Evolutionary conservation across 805 yeast genomes (phyloP), one percentile per base, ranked within the genome.

Genomic region (Saturnispora saitoi): DNA sequence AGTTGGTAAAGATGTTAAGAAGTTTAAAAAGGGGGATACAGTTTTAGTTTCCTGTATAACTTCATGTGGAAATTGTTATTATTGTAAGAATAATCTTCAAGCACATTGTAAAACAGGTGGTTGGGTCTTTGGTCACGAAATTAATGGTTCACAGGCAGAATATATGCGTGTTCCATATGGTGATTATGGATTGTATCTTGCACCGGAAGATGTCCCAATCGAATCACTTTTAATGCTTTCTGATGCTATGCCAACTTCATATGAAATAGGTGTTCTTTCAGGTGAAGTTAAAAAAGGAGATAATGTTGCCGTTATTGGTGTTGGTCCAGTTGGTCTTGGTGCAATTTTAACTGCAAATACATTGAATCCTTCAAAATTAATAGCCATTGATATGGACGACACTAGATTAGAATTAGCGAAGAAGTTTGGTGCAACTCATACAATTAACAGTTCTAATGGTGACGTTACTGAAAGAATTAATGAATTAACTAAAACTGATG

Each of bases 91-190:
- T 56, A 67, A 76, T 55, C 67, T 80, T 51, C 83, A 82, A 62
- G 75, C 83, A 7, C 83, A 79, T 61, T 79, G 83, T 73, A 58
- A 60, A 17, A 51, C 57, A 2, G 80, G 80, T 48, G 49, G 49
- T 28, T 74, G 79, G 79, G 60, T 69, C 30, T 58, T 74, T 37
- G 79, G 79, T 34, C 80, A 78, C 53, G 71, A 69, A 52, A 81
- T 83, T 47, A 76, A 81, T 51, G 88, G 88, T 38, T 81, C 87
- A 6, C 83, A 81, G 60, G 78, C 85, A 44, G 83, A 77, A 57
- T 77, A 67, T 58, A 75, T 70, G 54, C 72, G 81, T 59, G 70
- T 78, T 43, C 83, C 81, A 39, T 71, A 61, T 54, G 77, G 73
- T 20, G 73, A 71, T 50, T 47, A 61, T 51, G 70, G 76, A 0